phyloP scores from a whole-genome alignment of 257 asterid genomes.

The Nicotiana undulata region DNA sequence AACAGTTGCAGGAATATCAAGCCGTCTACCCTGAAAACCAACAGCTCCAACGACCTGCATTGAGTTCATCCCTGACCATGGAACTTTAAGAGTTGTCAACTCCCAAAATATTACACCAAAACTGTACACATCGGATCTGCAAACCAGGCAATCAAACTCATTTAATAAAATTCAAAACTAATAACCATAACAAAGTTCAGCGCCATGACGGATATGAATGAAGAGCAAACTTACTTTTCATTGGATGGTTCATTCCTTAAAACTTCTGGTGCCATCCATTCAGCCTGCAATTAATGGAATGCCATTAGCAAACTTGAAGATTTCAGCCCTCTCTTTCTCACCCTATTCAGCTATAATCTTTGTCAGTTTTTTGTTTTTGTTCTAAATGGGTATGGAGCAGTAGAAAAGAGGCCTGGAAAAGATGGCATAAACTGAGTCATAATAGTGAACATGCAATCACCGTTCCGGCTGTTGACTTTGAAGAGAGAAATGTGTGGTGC shows the following conservation, averaged over 20 bases:
- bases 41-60: constrained; percentile 99
- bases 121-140: constrained; percentile 95
- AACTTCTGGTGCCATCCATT: constrained; percentile 99
- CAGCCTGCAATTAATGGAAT: constrained; percentile 59
- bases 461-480: constrained; percentile 95
- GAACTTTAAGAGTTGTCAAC: constrained; percentile 80
- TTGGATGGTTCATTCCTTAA: constrained; percentile 89
- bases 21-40: constrained; percentile 85
- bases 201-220: background rate
- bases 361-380: background rate
- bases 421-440: background rate
- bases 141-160: constrained; percentile 5
- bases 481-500: constrained; percentile 90
- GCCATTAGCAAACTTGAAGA: constrained; percentile 7
- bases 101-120: constrained; percentile 97
- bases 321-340: background rate
- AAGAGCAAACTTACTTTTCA: constrained; percentile 67
- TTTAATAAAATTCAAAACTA: constrained; percentile 7
- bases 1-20: constrained; percentile 59
- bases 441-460: constrained; percentile 33
- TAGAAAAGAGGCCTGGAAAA: background rate
- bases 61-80: constrained; percentile 95
- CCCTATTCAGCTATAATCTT: background rate
- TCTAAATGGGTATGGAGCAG: background rate
- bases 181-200: constrained; percentile 1